Percentiles rank a stretch among this genome's conserved stretches.
These are phyloP conservation scores for Aspergillus ibericus DNA, from an alignment of 2,329 filamentous ascomycete species.

Conservation along the genomic window DNA sequence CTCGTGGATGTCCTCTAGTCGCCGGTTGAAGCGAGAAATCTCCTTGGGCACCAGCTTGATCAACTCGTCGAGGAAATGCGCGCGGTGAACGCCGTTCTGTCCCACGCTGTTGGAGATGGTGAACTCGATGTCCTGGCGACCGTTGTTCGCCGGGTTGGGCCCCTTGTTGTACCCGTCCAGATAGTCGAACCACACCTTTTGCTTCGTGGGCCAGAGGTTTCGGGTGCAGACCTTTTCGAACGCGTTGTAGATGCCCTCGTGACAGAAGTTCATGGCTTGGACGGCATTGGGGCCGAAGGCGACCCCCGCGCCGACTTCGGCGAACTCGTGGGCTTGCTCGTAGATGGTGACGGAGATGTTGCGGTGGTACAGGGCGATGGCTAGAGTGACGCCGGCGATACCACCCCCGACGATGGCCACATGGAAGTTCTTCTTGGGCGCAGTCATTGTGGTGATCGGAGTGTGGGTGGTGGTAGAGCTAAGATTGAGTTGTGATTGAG, in stretches of 20 bases:
- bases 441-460: slow-evolving; percentile 8
- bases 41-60: slow-evolving; percentile 32
- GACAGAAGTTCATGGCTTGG: slow-evolving; percentile 24
- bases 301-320: slow-evolving; percentile 41
- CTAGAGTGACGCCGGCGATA: slow-evolving; percentile 39
- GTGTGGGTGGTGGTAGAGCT: background rate
- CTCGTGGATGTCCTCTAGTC: slow-evolving; percentile 21
- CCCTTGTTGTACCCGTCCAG: slow-evolving; percentile 20
- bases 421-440: slow-evolving; percentile 17
- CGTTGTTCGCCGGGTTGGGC: slow-evolving; percentile 2
- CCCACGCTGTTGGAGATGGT: slow-evolving; percentile 25
- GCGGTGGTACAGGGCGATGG: slow-evolving; percentile 36
- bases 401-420: slow-evolving; percentile 39
- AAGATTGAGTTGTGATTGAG: background rate
- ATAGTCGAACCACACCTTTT: slow-evolving; percentile 26
- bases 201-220: slow-evolving; percentile 35
- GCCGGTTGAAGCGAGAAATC: slow-evolving; percentile 29
- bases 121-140: slow-evolving; percentile 23
- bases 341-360: slow-evolving; percentile 36
- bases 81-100: slow-evolving; percentile 31
- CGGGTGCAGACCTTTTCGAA: slow-evolving; percentile 35
- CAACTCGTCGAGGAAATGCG: slow-evolving; percentile 37
- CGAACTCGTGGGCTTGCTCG: slow-evolving; percentile 39
- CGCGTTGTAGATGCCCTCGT: slow-evolving; percentile 31
- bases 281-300: slow-evolving; percentile 40